A percentile compares a stretch with the other conserved stretches of the same genome.
Evolutionary conservation across 2,329 filamentous ascomycete genomes (phyloP).

Genomic region (Colletotrichum endophyticum): DNA sequence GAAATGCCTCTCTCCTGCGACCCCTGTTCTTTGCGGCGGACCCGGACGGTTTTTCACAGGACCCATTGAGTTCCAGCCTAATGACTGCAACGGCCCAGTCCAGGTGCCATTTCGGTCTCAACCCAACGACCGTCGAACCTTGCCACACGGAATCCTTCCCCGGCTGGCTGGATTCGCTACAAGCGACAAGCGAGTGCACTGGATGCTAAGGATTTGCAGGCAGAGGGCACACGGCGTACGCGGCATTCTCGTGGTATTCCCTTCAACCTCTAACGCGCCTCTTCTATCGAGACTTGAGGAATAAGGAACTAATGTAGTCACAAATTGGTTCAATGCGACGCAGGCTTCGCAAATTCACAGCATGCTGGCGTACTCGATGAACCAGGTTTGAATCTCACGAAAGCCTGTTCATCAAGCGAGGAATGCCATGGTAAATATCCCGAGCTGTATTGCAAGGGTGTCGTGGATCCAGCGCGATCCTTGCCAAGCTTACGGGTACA

Average conservation of each 20-base stretch:
- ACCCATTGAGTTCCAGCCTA: conserved; percentile 14
- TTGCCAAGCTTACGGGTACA: not conserved
- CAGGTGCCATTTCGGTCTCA: conserved; percentile 2
- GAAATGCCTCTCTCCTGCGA: conserved; percentile 11
- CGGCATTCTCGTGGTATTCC: not conserved
- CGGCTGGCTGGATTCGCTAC: not conserved
- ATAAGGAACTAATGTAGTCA: not conserved
- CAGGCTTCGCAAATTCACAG: not conserved
- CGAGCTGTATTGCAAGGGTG: conserved; percentile 15
- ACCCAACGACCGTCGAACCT: conserved; percentile 6
- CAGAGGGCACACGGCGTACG: not conserved
- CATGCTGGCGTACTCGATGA: not conserved
- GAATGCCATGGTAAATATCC: conserved; percentile 11
- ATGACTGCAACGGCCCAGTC: conserved; percentile 4
- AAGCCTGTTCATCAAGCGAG: not conserved
- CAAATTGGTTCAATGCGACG: not conserved
- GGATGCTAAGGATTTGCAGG: not conserved
- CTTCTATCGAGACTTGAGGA: not conserved
- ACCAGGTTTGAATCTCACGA: not conserved
- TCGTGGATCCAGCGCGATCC: conserved; percentile 3
- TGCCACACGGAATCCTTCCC: conserved; percentile 7
- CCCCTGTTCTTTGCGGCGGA: conserved; percentile 10
- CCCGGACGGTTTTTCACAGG: not conserved
- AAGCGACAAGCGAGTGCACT: not conserved
- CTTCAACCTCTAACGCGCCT: not conserved